phyloP scores from a whole-genome alignment of 2,329 filamentous ascomycete species.

The Fusarium buharicum region DNA sequence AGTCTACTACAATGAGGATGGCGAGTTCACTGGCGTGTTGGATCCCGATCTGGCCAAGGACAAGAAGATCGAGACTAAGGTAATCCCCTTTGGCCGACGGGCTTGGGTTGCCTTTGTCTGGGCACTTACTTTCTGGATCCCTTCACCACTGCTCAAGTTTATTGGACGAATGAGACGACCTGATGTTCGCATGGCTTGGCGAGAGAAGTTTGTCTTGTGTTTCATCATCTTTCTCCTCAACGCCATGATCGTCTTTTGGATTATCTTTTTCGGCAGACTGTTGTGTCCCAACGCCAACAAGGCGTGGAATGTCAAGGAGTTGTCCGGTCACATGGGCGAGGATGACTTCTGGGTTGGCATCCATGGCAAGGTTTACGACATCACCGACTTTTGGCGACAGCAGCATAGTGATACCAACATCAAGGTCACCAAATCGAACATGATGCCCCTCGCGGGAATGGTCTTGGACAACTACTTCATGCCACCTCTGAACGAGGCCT shows the following conservation, averaged over 20 bases:
- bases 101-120: conserved; percentile 86
- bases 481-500: conserved; percentile 78
- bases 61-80: conserved; percentile 78
- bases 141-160: conserved; percentile 81
- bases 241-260: conserved; percentile 87
- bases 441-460: conserved; percentile 81
- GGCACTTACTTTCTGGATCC: conserved; percentile 93
- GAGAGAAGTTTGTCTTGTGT: conserved; percentile 90
- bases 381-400: conserved; percentile 85
- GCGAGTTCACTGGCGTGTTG: conserved; percentile 73
- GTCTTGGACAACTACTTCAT: conserved; percentile 88
- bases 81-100: conserved; percentile 71
- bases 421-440: conserved; percentile 69
- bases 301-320: conserved; percentile 79
- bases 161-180: conserved; percentile 96
- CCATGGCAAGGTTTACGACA: conserved; percentile 89
- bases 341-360: conserved; percentile 89
- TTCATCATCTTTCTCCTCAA: conserved; percentile 85
- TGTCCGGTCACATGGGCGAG: conserved; percentile 74
- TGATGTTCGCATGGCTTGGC: conserved; percentile 96
- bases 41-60: conserved; percentile 83
- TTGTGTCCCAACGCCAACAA: conserved; percentile 94
- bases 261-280: conserved; percentile 83
- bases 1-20: conserved; percentile 77
- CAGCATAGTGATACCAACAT: conserved; percentile 81